Conservation (phyloP, 495 filamentous ascomycete species). For the Astrothelium subdiscretum region DNA sequence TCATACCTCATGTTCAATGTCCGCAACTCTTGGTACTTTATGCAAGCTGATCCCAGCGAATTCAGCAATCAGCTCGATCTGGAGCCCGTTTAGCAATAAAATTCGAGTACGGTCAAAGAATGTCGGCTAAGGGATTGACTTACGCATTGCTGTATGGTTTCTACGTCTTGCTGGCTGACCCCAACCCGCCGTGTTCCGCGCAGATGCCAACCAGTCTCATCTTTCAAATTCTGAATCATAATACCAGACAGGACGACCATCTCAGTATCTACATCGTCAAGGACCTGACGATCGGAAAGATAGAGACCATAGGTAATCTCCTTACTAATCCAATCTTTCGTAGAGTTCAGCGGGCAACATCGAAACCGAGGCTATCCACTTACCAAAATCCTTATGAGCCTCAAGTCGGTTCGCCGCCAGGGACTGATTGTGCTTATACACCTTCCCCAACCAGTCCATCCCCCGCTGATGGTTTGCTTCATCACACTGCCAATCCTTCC, state of each 20-base stretch:
- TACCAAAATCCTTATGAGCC: conserved; percentile 26
- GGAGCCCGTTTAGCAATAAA: conserved; percentile 1
- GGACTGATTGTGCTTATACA: conserved; percentile 23
- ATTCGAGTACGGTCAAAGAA: too few species aligned
- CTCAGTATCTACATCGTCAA: conserved; percentile 27
- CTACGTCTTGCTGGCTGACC: conserved; percentile 23
- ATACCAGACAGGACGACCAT: conserved; percentile 25
- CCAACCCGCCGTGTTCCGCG: conserved; percentile 23
- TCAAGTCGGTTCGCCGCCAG: conserved; percentile 17
- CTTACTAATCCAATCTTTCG: conserved; percentile 23
- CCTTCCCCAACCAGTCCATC: conserved; percentile 17
- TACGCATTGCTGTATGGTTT: conserved; percentile 27
- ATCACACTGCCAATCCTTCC: conserved; percentile 27
- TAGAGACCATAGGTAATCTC: conserved; percentile 30
- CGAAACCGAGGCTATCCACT: neutral
- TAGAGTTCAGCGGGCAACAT: neutral
- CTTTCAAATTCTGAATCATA: conserved; percentile 27
- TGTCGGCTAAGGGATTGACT: too few species aligned
- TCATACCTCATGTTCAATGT: conserved; percentile 27
- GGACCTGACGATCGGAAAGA: conserved; percentile 26
- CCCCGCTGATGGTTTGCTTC: conserved; percentile 23
- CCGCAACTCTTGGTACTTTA: conserved; percentile 22
- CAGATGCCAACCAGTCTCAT: conserved; percentile 26
- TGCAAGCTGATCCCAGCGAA: conserved; percentile 21
- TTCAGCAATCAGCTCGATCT: conserved; percentile 24